These are phyloP conservation scores for Russula ochroleuca DNA, from an alignment of 768 basidiomycete species.

Conservation along the genomic window DNA sequence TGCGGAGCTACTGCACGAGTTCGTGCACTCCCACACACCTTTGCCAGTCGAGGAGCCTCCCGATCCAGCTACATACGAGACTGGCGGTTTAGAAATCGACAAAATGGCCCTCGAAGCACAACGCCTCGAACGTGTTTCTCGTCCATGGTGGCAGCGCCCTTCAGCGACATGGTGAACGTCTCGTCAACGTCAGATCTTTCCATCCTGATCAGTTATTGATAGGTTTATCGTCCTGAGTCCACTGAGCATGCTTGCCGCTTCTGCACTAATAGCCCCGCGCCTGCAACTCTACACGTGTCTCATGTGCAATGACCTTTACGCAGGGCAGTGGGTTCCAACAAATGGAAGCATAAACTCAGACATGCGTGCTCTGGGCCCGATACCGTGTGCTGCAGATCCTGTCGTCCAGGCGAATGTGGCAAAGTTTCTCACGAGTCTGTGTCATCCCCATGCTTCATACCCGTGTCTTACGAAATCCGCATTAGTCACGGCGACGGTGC, in stretches of 20 bases:
- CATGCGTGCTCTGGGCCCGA: neutral
- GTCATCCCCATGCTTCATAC: neutral
- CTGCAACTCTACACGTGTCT: conserved; percentile 73
- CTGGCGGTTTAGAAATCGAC: conserved; percentile 23
- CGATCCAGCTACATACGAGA: conserved; percentile 25
- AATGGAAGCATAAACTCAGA: neutral
- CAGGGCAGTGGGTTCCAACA: neutral
- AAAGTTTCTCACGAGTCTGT: conserved; percentile 56
- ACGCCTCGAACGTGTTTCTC: conserved; percentile 26
- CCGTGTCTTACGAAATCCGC: neutral
- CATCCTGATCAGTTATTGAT: neutral
- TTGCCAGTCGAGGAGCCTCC: conserved; percentile 37
- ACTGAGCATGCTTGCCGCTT: conserved; percentile 50
- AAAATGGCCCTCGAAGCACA: conserved; percentile 29
- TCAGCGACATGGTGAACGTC: conserved; percentile 64
- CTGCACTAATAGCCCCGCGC: conserved; percentile 61
- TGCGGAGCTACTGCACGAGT: conserved; percentile 45
- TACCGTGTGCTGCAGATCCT: conserved; percentile 61
- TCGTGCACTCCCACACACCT: conserved; percentile 41
- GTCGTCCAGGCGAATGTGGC: conserved; percentile 70
- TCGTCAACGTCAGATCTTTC: neutral
- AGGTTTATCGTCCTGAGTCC: conserved; percentile 60
- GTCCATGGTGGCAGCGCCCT: conserved; percentile 74
- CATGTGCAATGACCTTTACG: conserved; percentile 49
- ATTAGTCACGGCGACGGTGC: conserved; percentile 56